These are phyloP conservation scores for Drosera capensis DNA, from an alignment of 148 eudicot genomes.

Conservation along the genomic window DNA sequence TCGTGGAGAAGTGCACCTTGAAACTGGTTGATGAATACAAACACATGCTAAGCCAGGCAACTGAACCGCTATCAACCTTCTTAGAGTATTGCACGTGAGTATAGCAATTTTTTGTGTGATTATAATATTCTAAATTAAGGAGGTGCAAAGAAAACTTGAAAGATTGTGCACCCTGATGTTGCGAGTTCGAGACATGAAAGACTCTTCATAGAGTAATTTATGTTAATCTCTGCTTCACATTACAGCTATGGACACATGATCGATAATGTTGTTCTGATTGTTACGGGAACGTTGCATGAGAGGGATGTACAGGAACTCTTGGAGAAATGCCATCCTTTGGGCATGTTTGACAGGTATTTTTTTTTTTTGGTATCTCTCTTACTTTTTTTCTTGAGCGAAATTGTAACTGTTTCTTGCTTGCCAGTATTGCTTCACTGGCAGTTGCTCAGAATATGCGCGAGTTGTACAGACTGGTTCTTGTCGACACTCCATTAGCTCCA, in stretches of 20 bases:
- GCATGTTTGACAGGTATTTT: conserved; percentile 90
- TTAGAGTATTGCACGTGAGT: conserved; percentile 80
- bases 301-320: conserved; percentile 92
- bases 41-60: conserved; percentile 89
- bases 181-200: too few species aligned
- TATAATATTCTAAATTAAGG: too few species aligned
- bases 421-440: conserved; percentile 89
- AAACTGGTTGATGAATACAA: conserved; percentile 92
- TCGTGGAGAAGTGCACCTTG: conserved; percentile 92
- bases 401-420: conserved; percentile 3
- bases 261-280: conserved; percentile 93
- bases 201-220: too few species aligned
- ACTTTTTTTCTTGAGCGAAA: conserved; percentile 3
- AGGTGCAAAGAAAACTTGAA: too few species aligned
- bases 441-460: conserved; percentile 98
- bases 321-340: conserved; percentile 95
- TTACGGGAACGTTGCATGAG: conserved; percentile 98
- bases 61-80: conserved; percentile 91
- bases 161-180: too few species aligned
- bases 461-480: conserved; percentile 89
- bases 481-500: conserved; percentile 96
- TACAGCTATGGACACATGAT: conserved; percentile 95
- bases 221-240: neutral
- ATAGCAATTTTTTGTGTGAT: neutral
- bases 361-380: conserved; percentile 2